phyloP scores from a whole-genome alignment of 1,139 yeast species.

The Diutina catenulata region DNA sequence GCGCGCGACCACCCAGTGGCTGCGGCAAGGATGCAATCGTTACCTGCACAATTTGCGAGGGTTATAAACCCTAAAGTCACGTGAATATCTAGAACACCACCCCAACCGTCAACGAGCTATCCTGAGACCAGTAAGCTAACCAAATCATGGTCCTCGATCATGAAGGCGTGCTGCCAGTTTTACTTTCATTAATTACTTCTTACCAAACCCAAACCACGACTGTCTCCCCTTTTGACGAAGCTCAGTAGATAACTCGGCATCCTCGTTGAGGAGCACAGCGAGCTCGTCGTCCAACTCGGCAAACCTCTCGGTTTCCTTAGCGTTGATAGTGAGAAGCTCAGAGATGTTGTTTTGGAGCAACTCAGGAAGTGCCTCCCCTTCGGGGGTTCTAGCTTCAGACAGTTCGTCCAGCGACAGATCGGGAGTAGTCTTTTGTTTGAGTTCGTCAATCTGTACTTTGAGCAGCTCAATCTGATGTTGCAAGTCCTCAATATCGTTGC shows the following conservation, averaged over 20 bases:
- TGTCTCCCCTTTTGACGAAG: conserved; percentile 16
- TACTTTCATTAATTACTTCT: not conserved
- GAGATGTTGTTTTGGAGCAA: conserved; percentile 37
- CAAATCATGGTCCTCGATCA: too few species aligned
- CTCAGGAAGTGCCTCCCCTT: conserved; percentile 7
- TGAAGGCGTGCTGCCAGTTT: too few species aligned
- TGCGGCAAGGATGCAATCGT: too few species aligned
- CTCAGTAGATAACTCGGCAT: conserved; percentile 18
- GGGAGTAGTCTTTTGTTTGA: conserved; percentile 27
- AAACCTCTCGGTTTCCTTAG: conserved; percentile 46
- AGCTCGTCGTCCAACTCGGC: conserved; percentile 41
- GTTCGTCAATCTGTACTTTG: conserved; percentile 37
- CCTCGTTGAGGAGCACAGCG: conserved; percentile 17
- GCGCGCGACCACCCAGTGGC: too few species aligned
- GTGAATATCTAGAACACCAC: too few species aligned
- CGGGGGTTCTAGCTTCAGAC: not conserved
- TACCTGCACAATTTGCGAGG: too few species aligned
- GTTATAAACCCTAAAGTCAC: too few species aligned
- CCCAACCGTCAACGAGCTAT: too few species aligned
- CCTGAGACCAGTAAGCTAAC: too few species aligned
- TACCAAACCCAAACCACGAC: conserved; percentile 19
- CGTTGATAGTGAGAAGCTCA: conserved; percentile 36
- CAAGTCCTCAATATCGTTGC: conserved; percentile 64
- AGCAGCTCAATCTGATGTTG: conserved; percentile 53
- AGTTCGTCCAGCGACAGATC: not conserved